Base-by-base conservation (phyloP, 2,329 filamentous ascomycete genomes). In the Trichophyton schoenleinii region DNA sequence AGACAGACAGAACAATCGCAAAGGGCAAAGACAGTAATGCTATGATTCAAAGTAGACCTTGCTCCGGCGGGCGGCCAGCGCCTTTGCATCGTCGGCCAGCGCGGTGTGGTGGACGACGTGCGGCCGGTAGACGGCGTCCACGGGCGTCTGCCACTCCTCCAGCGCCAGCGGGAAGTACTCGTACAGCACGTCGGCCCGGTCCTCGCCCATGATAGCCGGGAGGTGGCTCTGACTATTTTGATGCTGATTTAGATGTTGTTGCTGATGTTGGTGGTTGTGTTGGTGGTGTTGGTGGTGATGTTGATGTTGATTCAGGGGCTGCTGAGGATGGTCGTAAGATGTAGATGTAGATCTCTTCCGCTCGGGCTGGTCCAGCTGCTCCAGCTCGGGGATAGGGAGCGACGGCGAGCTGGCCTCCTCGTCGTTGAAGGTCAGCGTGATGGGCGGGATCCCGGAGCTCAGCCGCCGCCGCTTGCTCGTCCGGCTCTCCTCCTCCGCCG, bases 81-180 rank as follows among this genome's bases (percentile, higher is more conserved):
- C 85, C 69, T 88, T 88, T 68, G 87, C 80, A 67, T 89, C 86
- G 3, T 83, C 80, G 8, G 34, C 34, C 86, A 78, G 55, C 71
- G 34, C 81, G 15, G 88, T 92, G 71, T 96, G 91, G 74, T 97
- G 92, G 2, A 96, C 91, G 15, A 96, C 89, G 72, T 96, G 91
- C 4, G 91, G 92, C 57, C 90, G 81, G 71, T 95, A 96, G 15
- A 96, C 87, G 3, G 90, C 90, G 73, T 95, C 90, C 2, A 95
- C 89, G 0, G 89, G 90, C 1, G 88, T 88, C 83, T 91, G 90
- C 86, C 83, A 96, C 70, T 96, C 91, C 71, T 96, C 91, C 62
- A 96, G 77, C 57, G 87, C 91, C 15, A 97, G 79, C 0, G 91
- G 91, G 66, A 97, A 96, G 71, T 97, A 96, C 75, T 97, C 91